Percentiles rank a stretch among this genome's conserved stretches.
Conservation (phyloP, 257 asterid genomes). For the Penstemon barbatus region DNA sequence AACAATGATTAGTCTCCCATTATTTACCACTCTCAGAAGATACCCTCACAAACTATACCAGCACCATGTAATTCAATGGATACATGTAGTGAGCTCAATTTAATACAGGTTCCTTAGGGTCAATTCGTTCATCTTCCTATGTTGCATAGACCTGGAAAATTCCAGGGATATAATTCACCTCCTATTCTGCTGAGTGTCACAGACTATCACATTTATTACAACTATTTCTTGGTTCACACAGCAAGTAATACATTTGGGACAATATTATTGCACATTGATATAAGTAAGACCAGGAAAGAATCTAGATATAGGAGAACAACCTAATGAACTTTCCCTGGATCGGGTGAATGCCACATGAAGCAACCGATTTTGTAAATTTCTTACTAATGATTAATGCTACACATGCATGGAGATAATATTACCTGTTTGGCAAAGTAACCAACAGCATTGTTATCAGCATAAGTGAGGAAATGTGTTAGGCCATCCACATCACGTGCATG, state of each 20-base stretch:
- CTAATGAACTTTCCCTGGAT: background rate
- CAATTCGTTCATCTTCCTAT: background rate
- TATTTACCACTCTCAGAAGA: background rate
- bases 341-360: conserved; percentile 9
- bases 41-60: conserved; percentile 9
- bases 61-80: background rate
- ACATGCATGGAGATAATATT: conserved; percentile 1
- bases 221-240: conserved; percentile 4
- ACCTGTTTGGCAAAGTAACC: conserved; percentile 99
- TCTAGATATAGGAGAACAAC: conserved; percentile 1
- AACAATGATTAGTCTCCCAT: background rate
- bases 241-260: background rate
- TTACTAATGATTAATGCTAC: background rate
- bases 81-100: background rate
- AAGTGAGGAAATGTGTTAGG: conserved; percentile 90
- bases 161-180: conserved; percentile 12
- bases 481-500: conserved; percentile 98
- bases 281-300: background rate
- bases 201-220: background rate
- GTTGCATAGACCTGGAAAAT: conserved; percentile 4
- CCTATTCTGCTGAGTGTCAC: background rate
- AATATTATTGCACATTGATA: conserved; percentile 9
- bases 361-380: conserved; percentile 22
- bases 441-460: conserved; percentile 99
- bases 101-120: background rate